phyloP scores from a whole-genome alignment of 2,329 filamentous ascomycete genomes.

The Monilinia fructigena region DNA sequence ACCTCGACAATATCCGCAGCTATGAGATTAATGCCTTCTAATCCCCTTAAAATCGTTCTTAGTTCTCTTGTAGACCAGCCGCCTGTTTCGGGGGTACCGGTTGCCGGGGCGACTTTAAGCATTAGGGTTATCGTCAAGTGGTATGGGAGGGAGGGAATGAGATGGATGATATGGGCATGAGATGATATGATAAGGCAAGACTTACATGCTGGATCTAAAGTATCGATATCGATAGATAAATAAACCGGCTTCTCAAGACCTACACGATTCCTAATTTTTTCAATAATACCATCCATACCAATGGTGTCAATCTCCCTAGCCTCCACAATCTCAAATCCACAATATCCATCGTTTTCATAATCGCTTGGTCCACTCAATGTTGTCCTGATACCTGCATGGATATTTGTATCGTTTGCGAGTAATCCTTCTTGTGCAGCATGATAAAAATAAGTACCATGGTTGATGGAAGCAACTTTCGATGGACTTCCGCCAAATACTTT shows the following conservation, averaged over 20 bases:
- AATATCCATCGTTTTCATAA: constrained; percentile 84
- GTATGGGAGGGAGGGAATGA: neutral
- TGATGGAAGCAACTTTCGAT: constrained; percentile 72
- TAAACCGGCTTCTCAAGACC: constrained; percentile 75
- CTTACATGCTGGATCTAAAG: constrained; percentile 76
- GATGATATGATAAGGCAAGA: constrained; percentile 20
- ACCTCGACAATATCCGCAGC: constrained; percentile 74
- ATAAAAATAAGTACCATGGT: constrained; percentile 89
- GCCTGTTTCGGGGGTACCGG: constrained; percentile 73
- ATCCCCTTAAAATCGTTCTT: constrained; percentile 66
- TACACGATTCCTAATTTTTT: constrained; percentile 72
- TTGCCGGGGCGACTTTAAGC: constrained; percentile 62
- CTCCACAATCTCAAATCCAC: constrained; percentile 79
- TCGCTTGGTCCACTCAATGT: constrained; percentile 75
- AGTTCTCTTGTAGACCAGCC: constrained; percentile 74
- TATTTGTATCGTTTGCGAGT: constrained; percentile 77
- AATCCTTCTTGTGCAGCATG: constrained; percentile 77
- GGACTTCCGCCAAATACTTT: constrained; percentile 85
- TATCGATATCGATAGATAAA: constrained; percentile 83
- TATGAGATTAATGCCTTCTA: constrained; percentile 68
- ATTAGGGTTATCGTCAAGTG: constrained; percentile 24
- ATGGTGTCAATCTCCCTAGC: constrained; percentile 69
- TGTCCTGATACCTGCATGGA: constrained; percentile 84
- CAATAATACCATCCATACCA: constrained; percentile 71
- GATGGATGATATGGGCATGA: neutral